phyloP scores from a whole-genome alignment of 2,329 filamentous ascomycete genomes.

The Teratosphaeria pseudoeucalypti region DNA sequence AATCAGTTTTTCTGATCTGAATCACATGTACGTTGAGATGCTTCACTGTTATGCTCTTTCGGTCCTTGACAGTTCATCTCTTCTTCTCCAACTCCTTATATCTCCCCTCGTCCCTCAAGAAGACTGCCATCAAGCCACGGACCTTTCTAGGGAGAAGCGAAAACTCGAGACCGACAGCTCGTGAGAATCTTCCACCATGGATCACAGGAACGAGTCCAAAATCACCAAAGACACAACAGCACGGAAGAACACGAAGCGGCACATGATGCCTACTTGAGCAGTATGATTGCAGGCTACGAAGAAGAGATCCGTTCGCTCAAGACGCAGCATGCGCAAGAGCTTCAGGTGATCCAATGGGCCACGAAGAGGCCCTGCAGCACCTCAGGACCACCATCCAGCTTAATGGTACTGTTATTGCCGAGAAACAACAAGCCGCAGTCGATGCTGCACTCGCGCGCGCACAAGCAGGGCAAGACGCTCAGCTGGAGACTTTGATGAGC shows the following conservation, averaged over 20 bases:
- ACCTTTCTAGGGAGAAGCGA: not conserved
- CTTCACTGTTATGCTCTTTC: not conserved
- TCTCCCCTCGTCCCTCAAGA: not conserved
- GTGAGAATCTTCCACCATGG: not conserved
- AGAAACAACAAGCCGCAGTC: not conserved
- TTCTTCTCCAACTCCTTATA: not conserved
- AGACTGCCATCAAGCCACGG: no score
- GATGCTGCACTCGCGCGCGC: not conserved
- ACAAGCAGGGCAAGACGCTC: not conserved
- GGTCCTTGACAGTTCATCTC: not conserved
- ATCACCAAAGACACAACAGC: slow-evolving; percentile 6
- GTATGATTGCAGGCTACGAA: slow-evolving; percentile 4
- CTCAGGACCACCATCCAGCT: not conserved
- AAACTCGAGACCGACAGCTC: not conserved
- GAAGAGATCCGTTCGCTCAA: slow-evolving; percentile 2
- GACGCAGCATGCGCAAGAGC: not conserved
- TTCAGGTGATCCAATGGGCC: not conserved
- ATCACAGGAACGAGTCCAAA: not conserved
- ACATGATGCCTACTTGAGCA: slow-evolving; percentile 3
- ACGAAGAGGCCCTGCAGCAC: not conserved
- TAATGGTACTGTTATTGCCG: not conserved
- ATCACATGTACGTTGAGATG: not conserved
- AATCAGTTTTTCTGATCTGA: not conserved
- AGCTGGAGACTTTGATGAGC: not conserved
- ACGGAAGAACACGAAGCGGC: slow-evolving; percentile 1